Conservation (phyloP, 2,329 filamentous ascomycete genomes). For the Beauveria pseudobassiana region DNA sequence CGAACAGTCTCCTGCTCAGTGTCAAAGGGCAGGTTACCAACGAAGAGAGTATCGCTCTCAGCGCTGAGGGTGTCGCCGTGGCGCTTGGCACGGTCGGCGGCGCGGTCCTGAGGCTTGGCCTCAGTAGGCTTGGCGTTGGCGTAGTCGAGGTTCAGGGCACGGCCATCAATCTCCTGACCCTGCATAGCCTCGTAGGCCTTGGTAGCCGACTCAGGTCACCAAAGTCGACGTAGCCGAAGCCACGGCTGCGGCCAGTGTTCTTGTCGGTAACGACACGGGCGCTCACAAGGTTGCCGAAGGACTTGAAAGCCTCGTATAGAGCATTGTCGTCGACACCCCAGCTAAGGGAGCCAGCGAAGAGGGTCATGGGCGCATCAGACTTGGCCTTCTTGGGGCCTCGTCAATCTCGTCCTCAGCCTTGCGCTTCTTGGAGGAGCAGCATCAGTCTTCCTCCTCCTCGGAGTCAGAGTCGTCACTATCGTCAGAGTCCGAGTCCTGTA, state of each 20-base stretch:
- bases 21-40: slow-evolving; percentile 85
- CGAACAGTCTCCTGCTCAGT: slow-evolving; percentile 68
- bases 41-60: slow-evolving; percentile 79
- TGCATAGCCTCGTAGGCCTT: slow-evolving; percentile 71
- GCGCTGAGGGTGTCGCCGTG: slow-evolving; percentile 76
- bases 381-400: slow-evolving; percentile 60
- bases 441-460: slow-evolving; percentile 28
- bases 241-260: slow-evolving; percentile 74
- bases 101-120: slow-evolving; percentile 45
- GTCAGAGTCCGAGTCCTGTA: slow-evolving; percentile 26
- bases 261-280: slow-evolving; percentile 80
- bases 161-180: slow-evolving; percentile 65
- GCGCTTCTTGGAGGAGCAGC: slow-evolving; percentile 37
- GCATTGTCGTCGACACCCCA: slow-evolving; percentile 85
- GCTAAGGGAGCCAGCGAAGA: slow-evolving; percentile 85
- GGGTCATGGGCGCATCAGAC: slow-evolving; percentile 51
- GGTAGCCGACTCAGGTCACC: slow-evolving; percentile 56
- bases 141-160: slow-evolving; percentile 71
- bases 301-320: slow-evolving; percentile 74
- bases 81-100: slow-evolving; percentile 55
- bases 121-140: slow-evolving; percentile 58
- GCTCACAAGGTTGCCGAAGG: slow-evolving; percentile 63
- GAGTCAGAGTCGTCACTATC: slow-evolving; percentile 24
- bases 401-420: slow-evolving; percentile 42
- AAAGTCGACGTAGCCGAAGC: slow-evolving; percentile 92